A percentile compares a stretch with the other conserved stretches of the same genome.
Conservation (phyloP, 257 asterid species). For the Nicotiana obtusifolia region DNA sequence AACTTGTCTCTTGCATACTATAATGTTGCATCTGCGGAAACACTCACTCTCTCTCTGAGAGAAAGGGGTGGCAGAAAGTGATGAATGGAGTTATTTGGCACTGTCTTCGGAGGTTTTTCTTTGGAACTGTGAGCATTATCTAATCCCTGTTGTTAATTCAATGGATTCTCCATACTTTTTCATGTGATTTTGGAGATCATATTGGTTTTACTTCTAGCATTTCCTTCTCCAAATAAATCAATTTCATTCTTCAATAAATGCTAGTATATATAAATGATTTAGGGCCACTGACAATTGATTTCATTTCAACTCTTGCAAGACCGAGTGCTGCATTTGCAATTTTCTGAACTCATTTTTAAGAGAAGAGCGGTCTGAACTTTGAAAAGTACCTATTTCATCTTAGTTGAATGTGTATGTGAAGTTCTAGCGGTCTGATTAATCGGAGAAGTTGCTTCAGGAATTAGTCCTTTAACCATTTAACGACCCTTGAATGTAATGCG, state of each 20-base stretch:
- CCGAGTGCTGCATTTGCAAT: background rate
- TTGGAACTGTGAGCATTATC: constrained; percentile 21
- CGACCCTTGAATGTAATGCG: background rate
- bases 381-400: background rate
- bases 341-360: background rate
- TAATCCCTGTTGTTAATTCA: constrained; percentile 18
- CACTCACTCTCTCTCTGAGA: constrained; percentile 73
- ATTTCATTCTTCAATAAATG: constrained; percentile 17
- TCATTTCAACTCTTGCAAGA: background rate
- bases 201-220: constrained; percentile 21
- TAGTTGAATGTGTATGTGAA: background rate
- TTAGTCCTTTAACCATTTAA: background rate
- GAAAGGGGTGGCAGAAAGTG: constrained; percentile 99
- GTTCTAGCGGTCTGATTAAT: background rate
- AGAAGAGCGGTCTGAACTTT: background rate
- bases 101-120: constrained; percentile 27
- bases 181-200: constrained; percentile 22
- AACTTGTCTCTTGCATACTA: constrained; percentile 88
- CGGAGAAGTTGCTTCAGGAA: background rate
- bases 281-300: background rate
- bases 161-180: constrained; percentile 12
- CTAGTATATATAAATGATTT: constrained; percentile 15
- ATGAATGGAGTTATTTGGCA: constrained; percentile 35
- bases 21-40: constrained; percentile 68
- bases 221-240: constrained; percentile 6